These are phyloP conservation scores for Colletotrichum abscissum DNA, from an alignment of 2,329 filamentous ascomycete genomes.

Conservation along the genomic window DNA sequence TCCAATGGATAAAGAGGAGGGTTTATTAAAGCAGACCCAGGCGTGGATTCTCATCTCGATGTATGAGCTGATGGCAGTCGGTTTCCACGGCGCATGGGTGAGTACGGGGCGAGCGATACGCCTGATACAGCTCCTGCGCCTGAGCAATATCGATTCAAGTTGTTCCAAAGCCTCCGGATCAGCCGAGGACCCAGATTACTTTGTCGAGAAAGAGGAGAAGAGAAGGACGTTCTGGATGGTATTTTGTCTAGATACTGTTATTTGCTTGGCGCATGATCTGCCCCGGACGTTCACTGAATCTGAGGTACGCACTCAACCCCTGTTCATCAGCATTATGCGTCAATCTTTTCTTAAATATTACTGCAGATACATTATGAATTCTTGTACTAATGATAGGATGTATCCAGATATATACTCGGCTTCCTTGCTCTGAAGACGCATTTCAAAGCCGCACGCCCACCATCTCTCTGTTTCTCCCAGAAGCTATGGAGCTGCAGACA, in stretches of 20 bases:
- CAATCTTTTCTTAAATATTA: neutral
- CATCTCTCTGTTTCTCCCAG: neutral
- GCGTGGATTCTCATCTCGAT: neutral
- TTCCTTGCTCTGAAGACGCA: neutral
- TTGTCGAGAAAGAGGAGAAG: neutral
- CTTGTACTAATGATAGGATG: neutral
- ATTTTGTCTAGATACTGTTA: neutral
- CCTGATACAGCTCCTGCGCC: neutral
- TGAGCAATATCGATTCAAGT: neutral
- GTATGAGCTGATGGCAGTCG: neutral
- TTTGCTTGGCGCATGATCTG: neutral
- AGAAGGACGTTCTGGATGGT: neutral
- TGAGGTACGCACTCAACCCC: neutral
- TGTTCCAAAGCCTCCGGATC: neutral
- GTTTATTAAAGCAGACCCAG: neutral
- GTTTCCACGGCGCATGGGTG: neutral
- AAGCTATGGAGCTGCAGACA: neutral
- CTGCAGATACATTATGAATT: neutral
- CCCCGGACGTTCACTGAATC: neutral
- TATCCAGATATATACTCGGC: neutral
- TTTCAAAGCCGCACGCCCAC: neutral
- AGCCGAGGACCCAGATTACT: neutral
- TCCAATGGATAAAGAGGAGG: neutral
- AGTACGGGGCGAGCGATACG: neutral
- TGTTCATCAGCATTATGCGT: no score